Evolutionary conservation across 116 monocot species (phyloP), one percentile per base, ranked within the genome.

Genomic region (Cymodocea nodosa): DNA sequence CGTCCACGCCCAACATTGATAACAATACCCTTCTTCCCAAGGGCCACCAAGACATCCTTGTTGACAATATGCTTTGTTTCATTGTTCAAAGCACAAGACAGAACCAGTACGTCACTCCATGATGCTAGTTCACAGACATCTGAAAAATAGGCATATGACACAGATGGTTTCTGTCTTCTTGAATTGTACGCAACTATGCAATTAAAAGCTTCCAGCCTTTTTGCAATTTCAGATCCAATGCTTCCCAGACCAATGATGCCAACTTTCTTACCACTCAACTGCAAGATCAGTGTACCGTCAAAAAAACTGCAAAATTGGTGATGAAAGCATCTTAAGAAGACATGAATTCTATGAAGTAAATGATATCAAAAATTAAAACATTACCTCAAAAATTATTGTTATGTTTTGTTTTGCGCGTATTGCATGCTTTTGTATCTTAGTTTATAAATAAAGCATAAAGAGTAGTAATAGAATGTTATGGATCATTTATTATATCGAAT

Each of bases 231-330:
- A 9, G 77, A 79, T 49, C 93, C 93, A 56, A 93, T 93, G 35
- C 74, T 83, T 34, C 89, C 93, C 14, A 93, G 63, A 0, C 93
- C 89, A 18, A 93, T 76, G 19, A 93, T 86, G 4, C 93, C 93
- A 60, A 89, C 73, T 60, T 67, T 40, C 65, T 86, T 89, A 12
- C 89, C 82, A 40, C 81, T 68, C 17, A 87, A n/a, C 90, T 91
- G 74, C n/a, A 71, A n/a, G 35, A 7, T 52, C 5, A 16, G 13
- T 12, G 6, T 30, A 30, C 1, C 3, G 30, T 30, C 30, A 30
- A 30, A 30, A 30, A 30, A 1, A 30, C 30, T 30, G 30, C n/a
- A 71, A n/a, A 53, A 7, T 52, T 12, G 14, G 4, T 12, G 44
- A 6, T 6, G 11, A 44, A 44, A 44, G 9, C 44, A 44, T 44